These are phyloP conservation scores for Penicillium verrucosum DNA, from an alignment of 2,329 filamentous ascomycete genomes.

Conservation along the genomic window DNA sequence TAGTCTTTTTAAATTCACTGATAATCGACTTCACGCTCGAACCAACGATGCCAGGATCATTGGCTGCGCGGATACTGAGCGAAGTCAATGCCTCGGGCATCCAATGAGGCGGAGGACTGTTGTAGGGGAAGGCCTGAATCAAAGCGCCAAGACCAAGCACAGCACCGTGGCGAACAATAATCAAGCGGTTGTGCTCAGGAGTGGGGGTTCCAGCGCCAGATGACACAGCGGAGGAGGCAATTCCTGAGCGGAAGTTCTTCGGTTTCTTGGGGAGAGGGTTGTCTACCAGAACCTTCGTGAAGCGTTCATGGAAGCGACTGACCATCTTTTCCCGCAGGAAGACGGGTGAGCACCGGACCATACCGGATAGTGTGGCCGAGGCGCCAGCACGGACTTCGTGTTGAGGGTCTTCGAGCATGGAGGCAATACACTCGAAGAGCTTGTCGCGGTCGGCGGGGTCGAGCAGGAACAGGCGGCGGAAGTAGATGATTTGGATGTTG, in stretches of 20 bases:
- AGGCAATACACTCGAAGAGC: slow-evolving; percentile 88
- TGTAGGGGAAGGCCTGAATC: slow-evolving; percentile 94
- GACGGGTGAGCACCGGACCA: slow-evolving; percentile 92
- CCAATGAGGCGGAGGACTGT: slow-evolving; percentile 86
- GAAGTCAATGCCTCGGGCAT: slow-evolving; percentile 88
- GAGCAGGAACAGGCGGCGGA: slow-evolving; percentile 89
- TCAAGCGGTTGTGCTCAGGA: slow-evolving; percentile 64
- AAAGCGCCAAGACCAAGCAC: slow-evolving; percentile 87
- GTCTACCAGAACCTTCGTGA: slow-evolving; percentile 70
- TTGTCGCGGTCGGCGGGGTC: slow-evolving; percentile 68
- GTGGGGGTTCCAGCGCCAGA: slow-evolving; percentile 49
- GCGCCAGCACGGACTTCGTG: slow-evolving; percentile 92
- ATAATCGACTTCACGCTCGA: slow-evolving; percentile 93
- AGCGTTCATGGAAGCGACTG: slow-evolving; percentile 69
- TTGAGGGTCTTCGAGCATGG: slow-evolving; percentile 88
- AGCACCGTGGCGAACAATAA: slow-evolving; percentile 81
- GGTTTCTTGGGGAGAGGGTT: slow-evolving; percentile 81
- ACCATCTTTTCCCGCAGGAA: slow-evolving; percentile 76
- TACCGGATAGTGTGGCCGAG: slow-evolving; percentile 88
- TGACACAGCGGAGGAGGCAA: slow-evolving; percentile 41
- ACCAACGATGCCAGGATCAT: slow-evolving; percentile 85
- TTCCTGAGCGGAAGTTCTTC: slow-evolving; percentile 34
- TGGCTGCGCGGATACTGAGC: slow-evolving; percentile 78
- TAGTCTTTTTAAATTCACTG: slow-evolving; percentile 98
- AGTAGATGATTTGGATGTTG: slow-evolving; percentile 98